Conservation (phyloP, 2,329 filamentous ascomycete genomes). For the Arthrinium phaeospermum region DNA sequence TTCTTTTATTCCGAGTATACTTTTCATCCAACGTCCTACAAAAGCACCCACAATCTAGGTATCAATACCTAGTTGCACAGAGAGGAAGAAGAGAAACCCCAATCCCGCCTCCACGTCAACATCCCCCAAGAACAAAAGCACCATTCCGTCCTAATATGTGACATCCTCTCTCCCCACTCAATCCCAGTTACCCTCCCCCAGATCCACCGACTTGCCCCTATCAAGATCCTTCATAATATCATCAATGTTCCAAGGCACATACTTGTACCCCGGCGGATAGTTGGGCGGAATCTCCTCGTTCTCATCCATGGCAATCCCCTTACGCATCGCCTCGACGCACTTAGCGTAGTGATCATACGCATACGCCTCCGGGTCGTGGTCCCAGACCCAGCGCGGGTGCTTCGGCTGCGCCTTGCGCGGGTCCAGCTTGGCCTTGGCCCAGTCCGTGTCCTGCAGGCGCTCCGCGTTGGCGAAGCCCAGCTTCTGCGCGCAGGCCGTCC, state of each 20-base stretch:
- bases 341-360: conserved; percentile 35
- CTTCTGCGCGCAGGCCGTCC: conserved; percentile 53
- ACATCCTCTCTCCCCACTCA: not conserved
- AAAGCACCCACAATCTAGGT: no score
- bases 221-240: conserved; percentile 16
- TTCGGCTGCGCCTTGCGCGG: conserved; percentile 23
- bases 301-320: conserved; percentile 17
- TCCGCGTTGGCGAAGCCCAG: conserved; percentile 47
- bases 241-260: conserved; percentile 19
- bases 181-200: conserved; percentile 13
- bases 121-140: no score
- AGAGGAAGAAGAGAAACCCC: no score
- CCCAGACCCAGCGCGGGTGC: conserved; percentile 32
- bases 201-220: not conserved
- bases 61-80: no score
- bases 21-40: no score
- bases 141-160: no score
- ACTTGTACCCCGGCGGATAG: conserved; percentile 19
- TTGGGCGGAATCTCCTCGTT: conserved; percentile 15
- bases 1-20: no score
- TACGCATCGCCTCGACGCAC: conserved; percentile 26
- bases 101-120: no score
- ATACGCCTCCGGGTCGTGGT: conserved; percentile 39
- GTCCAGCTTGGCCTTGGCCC: conserved; percentile 22
- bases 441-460: conserved; percentile 54